Base-by-base conservation (phyloP, 2,329 filamentous ascomycete genomes). In the Arthrobotrys musiformis region DNA sequence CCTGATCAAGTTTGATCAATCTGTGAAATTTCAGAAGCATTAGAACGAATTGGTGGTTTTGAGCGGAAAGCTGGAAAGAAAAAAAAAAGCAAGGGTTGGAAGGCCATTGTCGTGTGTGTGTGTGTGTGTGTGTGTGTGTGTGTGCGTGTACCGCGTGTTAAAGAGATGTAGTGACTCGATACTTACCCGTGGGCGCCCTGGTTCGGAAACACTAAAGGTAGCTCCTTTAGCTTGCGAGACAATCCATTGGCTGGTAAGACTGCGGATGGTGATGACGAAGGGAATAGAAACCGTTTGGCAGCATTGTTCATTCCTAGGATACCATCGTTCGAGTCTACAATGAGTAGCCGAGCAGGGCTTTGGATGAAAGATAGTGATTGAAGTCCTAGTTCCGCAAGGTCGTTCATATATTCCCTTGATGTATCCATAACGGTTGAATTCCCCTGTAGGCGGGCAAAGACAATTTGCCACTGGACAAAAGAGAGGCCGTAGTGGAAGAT, bases 1-100 rank as follows among this genome's bases (percentile, higher is more conserved):
- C 62, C 62, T 78, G 73, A 30, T 78, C 58, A 44, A 78, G 66
- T 33, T 72, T 70, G 50, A 78, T 72, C 73, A 66, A 70, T 42
- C 68, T 70, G 40, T 67, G 11, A 60, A 50, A 24, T 6, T 26
- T 61, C 30, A 50, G 19, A 63, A 40, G 35, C 44, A 58, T 75
- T 69, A 75, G 70, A 75, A 69, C n/a, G 22, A 15, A 52, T 54
- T 61, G 19, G 35, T 48, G 28, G 2, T 24, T 26, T 42, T 28
- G 33, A 1, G 22, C 48, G 37, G 11, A 28, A 50, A 9, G n/a
- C n/a, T 37, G 30, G 15, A 30, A 33, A 22, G 58, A 24, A 15
- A 24, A 48, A 24, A 15, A 24, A 24, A 4, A 17, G 40, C n/a
- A 8, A 24, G 33, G 19, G 24, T 19, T 35, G 30, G 46, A 28